Percentiles rank a stretch among this genome's conserved stretches.
These are phyloP conservation scores for Gonium pectorale DNA, from an alignment of 139 green algal species.

Conservation along the genomic window DNA sequence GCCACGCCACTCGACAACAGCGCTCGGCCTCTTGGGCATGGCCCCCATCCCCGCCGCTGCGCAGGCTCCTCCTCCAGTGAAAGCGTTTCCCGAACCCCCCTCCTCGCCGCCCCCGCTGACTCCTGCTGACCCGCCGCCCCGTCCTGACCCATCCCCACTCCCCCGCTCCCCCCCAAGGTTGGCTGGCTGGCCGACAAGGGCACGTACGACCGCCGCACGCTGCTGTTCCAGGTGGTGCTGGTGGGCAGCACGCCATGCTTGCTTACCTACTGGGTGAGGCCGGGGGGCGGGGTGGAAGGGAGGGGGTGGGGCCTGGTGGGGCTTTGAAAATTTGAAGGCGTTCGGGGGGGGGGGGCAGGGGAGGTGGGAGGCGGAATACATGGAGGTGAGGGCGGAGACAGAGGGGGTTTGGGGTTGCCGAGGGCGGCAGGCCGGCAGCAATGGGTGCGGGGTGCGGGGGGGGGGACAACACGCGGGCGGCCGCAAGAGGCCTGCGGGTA, in stretches of 20 bases:
- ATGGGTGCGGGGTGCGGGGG: too few species aligned
- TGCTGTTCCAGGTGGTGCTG: constrained; percentile 80
- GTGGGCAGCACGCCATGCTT: constrained; percentile 83
- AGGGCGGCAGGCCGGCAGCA: too few species aligned
- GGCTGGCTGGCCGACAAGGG: constrained; percentile 76
- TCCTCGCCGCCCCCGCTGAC: not conserved
- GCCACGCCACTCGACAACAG: too few species aligned
- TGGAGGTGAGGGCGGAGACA: not conserved
- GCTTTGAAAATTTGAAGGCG: too few species aligned
- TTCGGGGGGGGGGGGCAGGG: not conserved
- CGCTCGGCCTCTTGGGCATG: too few species aligned
- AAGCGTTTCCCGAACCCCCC: too few species aligned
- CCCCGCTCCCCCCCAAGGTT: constrained; percentile 26
- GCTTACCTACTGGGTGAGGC: constrained; percentile 73
- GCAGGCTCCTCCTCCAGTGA: too few species aligned
- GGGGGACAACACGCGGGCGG: too few species aligned
- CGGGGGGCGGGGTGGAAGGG: not conserved
- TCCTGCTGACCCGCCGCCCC: not conserved
- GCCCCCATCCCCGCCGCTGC: too few species aligned
- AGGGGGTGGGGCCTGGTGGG: not conserved
- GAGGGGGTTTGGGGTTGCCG: not conserved
- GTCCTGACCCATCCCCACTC: not conserved
- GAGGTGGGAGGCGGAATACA: not conserved
- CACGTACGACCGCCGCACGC: constrained; percentile 64
- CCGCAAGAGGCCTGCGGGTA: too few species aligned